These are phyloP conservation scores for Termitomyces sp. DNA, from an alignment of 768 basidiomycete species.

Conservation along the genomic window DNA sequence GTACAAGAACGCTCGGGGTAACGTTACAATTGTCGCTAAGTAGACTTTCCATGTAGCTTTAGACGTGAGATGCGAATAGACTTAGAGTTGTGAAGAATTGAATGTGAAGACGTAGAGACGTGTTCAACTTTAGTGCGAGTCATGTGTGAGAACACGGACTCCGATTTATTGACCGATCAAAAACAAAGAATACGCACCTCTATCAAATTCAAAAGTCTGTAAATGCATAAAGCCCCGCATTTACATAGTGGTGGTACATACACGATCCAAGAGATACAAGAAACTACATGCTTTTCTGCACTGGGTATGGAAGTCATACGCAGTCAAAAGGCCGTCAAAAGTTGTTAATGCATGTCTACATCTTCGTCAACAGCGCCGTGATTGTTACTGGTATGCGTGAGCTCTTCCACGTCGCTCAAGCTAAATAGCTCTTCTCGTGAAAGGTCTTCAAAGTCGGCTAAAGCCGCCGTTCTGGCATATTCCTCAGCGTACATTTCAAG, in stretches of 20 bases:
- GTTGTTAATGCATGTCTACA: conserved; percentile 20
- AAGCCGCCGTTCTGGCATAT: conserved; percentile 28
- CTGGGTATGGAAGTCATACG: neutral
- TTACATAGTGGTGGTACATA: conserved; percentile 1
- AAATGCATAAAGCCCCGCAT: neutral
- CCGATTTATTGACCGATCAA: neutral
- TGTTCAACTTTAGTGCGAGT: neutral
- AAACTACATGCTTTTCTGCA: neutral
- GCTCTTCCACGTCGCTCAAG: conserved; percentile 27
- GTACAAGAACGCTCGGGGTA: neutral
- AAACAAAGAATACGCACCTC: neutral
- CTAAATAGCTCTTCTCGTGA: conserved; percentile 34
- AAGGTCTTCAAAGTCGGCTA: conserved; percentile 45
- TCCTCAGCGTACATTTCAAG: conserved; percentile 56
- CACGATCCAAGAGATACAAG: neutral
- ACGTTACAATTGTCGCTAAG: neutral
- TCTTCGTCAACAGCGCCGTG: conserved; percentile 12
- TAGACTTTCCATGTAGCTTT: neutral
- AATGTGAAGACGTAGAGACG: neutral
- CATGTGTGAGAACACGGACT: neutral
- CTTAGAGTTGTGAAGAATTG: neutral
- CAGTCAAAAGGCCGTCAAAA: neutral
- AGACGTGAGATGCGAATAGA: neutral
- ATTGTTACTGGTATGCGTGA: neutral
- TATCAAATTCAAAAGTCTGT: neutral